These are phyloP conservation scores for Aspergillus quadricinctus DNA, from an alignment of 2,329 filamentous ascomycete species.

Conservation along the genomic window DNA sequence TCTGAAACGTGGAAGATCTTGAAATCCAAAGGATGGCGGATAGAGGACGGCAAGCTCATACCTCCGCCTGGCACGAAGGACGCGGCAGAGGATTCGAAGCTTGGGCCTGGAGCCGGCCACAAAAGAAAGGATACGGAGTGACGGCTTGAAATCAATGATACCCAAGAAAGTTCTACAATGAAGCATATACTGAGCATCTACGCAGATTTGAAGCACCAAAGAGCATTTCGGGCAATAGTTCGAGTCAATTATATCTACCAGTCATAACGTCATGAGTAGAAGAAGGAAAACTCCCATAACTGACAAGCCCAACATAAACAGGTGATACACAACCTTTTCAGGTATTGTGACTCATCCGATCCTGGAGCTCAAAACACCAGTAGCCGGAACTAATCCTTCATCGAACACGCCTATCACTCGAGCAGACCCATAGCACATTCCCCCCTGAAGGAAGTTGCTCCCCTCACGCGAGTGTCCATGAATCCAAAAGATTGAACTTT, in stretches of 20 bases:
- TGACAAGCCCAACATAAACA: slow-evolving; percentile 1
- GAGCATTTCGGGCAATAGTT: slow-evolving; percentile 14
- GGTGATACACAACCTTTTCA: slow-evolving; percentile 9
- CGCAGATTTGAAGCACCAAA: neutral
- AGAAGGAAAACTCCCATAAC: slow-evolving; percentile 6
- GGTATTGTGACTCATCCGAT: neutral
- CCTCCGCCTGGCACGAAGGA: slow-evolving; percentile 20
- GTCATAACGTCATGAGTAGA: slow-evolving; percentile 30
- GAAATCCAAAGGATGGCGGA: slow-evolving; percentile 62
- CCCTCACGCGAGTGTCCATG: slow-evolving; percentile 7
- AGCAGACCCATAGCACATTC: slow-evolving; percentile 8
- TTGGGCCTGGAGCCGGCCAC: slow-evolving; percentile 21
- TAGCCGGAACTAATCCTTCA: slow-evolving; percentile 2
- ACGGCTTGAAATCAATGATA: slow-evolving; percentile 2
- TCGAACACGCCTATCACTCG: slow-evolving; percentile 11
- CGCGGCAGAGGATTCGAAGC: slow-evolving; percentile 6
- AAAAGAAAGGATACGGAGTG: slow-evolving; percentile 17
- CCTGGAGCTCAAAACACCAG: neutral
- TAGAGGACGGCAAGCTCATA: slow-evolving; percentile 47
- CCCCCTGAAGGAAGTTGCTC: slow-evolving; percentile 5
- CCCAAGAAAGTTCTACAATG: neutral
- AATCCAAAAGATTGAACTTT: neutral
- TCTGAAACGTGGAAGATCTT: slow-evolving; percentile 65
- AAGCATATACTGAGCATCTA: neutral
- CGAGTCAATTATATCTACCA: slow-evolving; percentile 26